Evolutionary conservation across 192 early-diverging fungal species (phyloP), one percentile per base, ranked within the genome.

Genomic region (Backusella psychrophila): DNA sequence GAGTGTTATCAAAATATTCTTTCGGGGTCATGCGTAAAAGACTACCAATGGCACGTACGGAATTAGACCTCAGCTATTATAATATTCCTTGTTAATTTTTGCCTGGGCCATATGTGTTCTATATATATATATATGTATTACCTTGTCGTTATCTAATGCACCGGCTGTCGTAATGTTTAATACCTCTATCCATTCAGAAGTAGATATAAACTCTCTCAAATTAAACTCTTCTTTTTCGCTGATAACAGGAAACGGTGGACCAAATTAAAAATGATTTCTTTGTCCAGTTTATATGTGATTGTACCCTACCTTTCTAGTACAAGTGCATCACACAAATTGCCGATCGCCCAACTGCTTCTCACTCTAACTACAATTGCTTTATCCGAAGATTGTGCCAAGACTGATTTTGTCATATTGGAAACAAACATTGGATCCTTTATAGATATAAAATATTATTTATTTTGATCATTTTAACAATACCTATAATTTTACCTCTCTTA

Each of bases 261-360:
- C 49, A 49, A 6, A 17, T 49, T 17, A 49, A 6, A n/a, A 63
- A 81, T 72, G 6, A 46, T 71, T 9, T 39, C 26, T 15, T 73
- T 19, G n/a, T 59, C 23, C 11, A 21, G 21, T 9, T 0, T 59
- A 21, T 2, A 21, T 23, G 2, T 15, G 29, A 26, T 71, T n/a
- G 15, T 67, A 31, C 36, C 53, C 29, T 77, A 82, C 42, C 67
- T 52, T 77, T 78, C 66, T 17, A 85, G 49, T 8, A 89, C 84
- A 3, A 92, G 73, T 0, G 90, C 82, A 78, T 93, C 92, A 36
- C 89, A 86, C 36, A 94, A 70, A 82, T 94, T 94, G 6, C 89
- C 94, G n/a, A 93, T 80, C 0, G 92, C 91, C 94, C 94, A 95
- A 74, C 90, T 91, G 1, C 87, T 90, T 36, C 93, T 80, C 9